These are phyloP conservation scores for Blastocystis hominis DNA, from an alignment of 352 stramenopile species.

Conservation along the genomic window DNA sequence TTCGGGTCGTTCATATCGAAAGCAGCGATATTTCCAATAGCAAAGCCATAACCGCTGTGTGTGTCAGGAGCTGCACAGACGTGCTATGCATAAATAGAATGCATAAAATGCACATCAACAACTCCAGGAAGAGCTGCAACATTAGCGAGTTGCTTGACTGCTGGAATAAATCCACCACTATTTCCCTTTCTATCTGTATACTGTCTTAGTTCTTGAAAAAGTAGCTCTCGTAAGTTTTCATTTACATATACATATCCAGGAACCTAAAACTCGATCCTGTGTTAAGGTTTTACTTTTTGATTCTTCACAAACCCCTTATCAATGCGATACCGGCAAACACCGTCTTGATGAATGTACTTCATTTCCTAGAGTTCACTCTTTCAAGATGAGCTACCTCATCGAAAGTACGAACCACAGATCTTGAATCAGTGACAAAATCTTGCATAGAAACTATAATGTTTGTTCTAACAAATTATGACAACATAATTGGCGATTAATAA, in stretches of 20 bases:
- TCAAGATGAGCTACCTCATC: constrained; percentile 14
- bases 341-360: constrained; percentile 57
- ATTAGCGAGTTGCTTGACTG: constrained; percentile 75
- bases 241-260: constrained; percentile 71
- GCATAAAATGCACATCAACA: constrained; percentile 61
- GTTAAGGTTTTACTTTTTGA: constrained; percentile 64
- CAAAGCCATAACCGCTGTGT: constrained; percentile 77
- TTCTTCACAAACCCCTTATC: constrained; percentile 71
- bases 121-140: constrained; percentile 73
- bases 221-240: constrained; percentile 64
- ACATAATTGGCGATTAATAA: not conserved
- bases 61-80: constrained; percentile 65
- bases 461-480: not conserved
- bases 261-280: constrained; percentile 56
- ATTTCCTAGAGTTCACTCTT: constrained; percentile 46
- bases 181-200: constrained; percentile 59
- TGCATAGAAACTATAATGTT: constrained; percentile 14
- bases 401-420: constrained; percentile 53
- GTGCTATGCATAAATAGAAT: not conserved
- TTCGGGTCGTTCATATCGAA: constrained; percentile 73
- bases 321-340: constrained; percentile 64
- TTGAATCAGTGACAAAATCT: constrained; percentile 42
- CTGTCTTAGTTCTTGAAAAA: constrained; percentile 68
- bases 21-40: constrained; percentile 74
- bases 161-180: constrained; percentile 68